Evolutionary conservation across 495 filamentous ascomycete genomes (phyloP).

Genomic region (Rhizodiscina lignyota): DNA sequence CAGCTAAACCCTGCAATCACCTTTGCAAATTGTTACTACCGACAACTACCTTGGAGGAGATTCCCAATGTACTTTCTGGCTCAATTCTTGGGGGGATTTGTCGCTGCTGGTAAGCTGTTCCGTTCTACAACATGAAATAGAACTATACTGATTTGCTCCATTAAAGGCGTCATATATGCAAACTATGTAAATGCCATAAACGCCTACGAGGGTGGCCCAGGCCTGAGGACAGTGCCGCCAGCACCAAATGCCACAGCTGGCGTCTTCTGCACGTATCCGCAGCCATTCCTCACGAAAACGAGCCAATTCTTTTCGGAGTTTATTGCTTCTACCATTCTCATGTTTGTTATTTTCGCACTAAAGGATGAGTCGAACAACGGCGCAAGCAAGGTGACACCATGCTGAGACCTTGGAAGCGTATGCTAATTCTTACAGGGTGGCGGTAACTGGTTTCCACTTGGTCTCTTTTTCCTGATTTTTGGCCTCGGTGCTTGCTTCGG

Average conservation of each 20-base stretch:
- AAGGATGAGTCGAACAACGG: slow-evolving; percentile 34
- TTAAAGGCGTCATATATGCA: slow-evolving; percentile 24
- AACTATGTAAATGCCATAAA: slow-evolving; percentile 40
- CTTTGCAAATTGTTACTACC: slow-evolving; percentile 43
- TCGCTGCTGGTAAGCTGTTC: slow-evolving; percentile 17
- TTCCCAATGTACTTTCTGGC: slow-evolving; percentile 20
- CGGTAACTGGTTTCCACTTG: slow-evolving; percentile 33
- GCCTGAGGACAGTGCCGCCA: slow-evolving; percentile 38
- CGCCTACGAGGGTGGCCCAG: slow-evolving; percentile 33
- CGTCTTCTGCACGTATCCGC: slow-evolving; percentile 52
- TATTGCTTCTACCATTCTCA: slow-evolving; percentile 39
- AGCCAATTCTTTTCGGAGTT: slow-evolving; percentile 50
- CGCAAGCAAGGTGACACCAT: slow-evolving; percentile 7
- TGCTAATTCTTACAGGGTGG: slow-evolving; percentile 13
- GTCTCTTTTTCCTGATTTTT: slow-evolving; percentile 49
- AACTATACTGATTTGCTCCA: slow-evolving; percentile 8
- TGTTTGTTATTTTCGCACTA: slow-evolving; percentile 52
- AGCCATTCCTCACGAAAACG: slow-evolving; percentile 39
- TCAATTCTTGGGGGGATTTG: slow-evolving; percentile 20
- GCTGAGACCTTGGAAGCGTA: neutral
- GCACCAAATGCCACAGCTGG: slow-evolving; percentile 39
- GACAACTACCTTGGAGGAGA: slow-evolving; percentile 41
- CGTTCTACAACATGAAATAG: slow-evolving; percentile 17
- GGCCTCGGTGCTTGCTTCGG: slow-evolving; percentile 52
- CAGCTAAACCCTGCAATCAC: slow-evolving; percentile 53